phyloP scores from a whole-genome alignment of 2,329 filamentous ascomycete species.

The Chalaropsis thielavioides region DNA sequence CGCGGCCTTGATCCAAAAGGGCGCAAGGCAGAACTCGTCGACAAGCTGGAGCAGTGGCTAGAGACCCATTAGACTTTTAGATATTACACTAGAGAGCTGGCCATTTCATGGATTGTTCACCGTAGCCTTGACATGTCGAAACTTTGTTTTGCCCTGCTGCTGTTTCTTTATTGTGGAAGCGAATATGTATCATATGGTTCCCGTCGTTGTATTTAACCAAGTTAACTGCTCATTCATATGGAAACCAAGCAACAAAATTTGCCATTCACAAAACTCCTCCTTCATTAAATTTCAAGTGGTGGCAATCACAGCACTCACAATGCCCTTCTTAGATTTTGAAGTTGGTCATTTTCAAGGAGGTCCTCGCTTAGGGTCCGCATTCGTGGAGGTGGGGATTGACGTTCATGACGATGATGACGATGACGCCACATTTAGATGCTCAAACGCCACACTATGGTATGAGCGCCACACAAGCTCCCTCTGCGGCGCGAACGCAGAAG shows the following conservation, averaged over 20 bases:
- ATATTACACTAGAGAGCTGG: not conserved
- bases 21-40: constrained; percentile 40
- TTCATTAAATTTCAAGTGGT: not conserved
- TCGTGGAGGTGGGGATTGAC: not conserved
- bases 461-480: not conserved
- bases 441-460: constrained; percentile 2
- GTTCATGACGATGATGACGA: not conserved
- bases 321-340: constrained; percentile 9
- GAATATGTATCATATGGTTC: not conserved
- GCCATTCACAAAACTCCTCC: not conserved
- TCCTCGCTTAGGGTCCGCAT: not conserved
- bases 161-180: too few species aligned
- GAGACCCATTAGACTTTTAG: constrained; percentile 26
- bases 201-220: not conserved
- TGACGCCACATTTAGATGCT: not conserved
- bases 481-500: not conserved
- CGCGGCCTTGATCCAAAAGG: constrained; percentile 37
- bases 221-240: not conserved
- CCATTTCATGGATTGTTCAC: not conserved
- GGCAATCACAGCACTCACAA: not conserved
- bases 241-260: not conserved
- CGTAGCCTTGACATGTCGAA: not conserved
- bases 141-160: not conserved
- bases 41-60: constrained; percentile 42
- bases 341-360: not conserved